Conservation (phyloP, 2,329 filamentous ascomycete genomes). For the Fusarium verticillioides region DNA sequence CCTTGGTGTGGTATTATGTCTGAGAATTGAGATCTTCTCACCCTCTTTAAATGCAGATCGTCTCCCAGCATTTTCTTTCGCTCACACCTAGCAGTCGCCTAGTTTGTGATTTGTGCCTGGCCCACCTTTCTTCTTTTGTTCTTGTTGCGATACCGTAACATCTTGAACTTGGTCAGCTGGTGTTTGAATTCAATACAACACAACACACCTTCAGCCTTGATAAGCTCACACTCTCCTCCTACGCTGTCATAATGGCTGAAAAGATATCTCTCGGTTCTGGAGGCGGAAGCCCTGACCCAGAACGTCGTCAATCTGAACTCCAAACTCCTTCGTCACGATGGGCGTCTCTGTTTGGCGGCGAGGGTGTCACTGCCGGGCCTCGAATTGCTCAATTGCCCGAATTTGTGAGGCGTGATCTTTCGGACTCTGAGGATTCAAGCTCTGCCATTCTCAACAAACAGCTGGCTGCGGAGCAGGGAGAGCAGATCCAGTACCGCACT, state of each 20-base stretch:
- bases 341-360: conserved; percentile 54
- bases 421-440: conserved; percentile 59
- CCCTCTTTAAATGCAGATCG: conserved; percentile 29
- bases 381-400: conserved; percentile 61
- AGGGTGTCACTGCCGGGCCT: conserved; percentile 58
- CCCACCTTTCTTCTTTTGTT: conserved; percentile 8
- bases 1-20: conserved; percentile 14
- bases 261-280: conserved; percentile 37
- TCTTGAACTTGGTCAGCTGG: neutral
- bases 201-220: neutral
- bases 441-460: conserved; percentile 69
- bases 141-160: neutral
- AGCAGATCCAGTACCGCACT: conserved; percentile 89
- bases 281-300: conserved; percentile 37
- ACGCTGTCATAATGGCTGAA: conserved; percentile 41
- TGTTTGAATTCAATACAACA: neutral
- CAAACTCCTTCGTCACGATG: conserved; percentile 43
- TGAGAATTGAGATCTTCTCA: conserved; percentile 11
- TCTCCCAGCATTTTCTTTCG: conserved; percentile 6
- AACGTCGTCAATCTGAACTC: conserved; percentile 32
- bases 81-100: conserved; percentile 5
- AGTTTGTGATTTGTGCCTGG: conserved; percentile 11
- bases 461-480: conserved; percentile 78
- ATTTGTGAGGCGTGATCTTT: conserved; percentile 48
- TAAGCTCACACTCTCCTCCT: neutral